A percentile compares a stretch with the other conserved stretches of the same genome.
Conservation (phyloP, 179 eudicot genomes). For the Dionaea muscipula region DNA sequence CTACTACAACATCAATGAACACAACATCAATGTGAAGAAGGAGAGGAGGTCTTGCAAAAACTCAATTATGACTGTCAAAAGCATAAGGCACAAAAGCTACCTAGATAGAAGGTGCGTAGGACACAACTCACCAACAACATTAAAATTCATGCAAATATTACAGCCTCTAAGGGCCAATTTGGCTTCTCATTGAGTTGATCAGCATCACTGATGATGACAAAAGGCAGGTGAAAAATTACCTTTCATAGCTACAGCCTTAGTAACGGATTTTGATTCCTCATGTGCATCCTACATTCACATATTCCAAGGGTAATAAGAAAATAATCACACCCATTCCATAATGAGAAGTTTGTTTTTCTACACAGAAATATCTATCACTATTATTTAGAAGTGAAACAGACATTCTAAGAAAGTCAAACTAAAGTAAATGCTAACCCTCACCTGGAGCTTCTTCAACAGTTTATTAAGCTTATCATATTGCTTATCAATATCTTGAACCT, state of each 20-base stretch:
- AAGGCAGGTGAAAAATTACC: constrained; percentile 24
- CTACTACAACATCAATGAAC: too few relatives aligned
- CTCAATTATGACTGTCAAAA: too few relatives aligned
- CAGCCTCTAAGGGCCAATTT: too few relatives aligned
- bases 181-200: too few relatives aligned
- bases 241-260: constrained; percentile 93
- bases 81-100: too few relatives aligned
- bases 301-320: background rate
- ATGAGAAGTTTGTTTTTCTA: background rate
- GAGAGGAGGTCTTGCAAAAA: too few relatives aligned
- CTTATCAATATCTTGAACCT: constrained; percentile 83
- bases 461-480: constrained; percentile 68
- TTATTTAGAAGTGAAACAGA: background rate
- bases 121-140: too few relatives aligned
- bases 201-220: too few relatives aligned
- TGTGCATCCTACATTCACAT: constrained; percentile 55
- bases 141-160: too few relatives aligned
- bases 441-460: constrained; percentile 77
- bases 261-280: constrained; percentile 82
- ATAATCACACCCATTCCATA: background rate
- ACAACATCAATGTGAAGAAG: too few relatives aligned
- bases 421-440: constrained; percentile 10
- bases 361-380: background rate
- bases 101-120: too few relatives aligned
- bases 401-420: background rate